These are phyloP conservation scores for Coemansia sp. DNA, from an alignment of 192 early-diverging fungal species.

Conservation along the genomic window DNA sequence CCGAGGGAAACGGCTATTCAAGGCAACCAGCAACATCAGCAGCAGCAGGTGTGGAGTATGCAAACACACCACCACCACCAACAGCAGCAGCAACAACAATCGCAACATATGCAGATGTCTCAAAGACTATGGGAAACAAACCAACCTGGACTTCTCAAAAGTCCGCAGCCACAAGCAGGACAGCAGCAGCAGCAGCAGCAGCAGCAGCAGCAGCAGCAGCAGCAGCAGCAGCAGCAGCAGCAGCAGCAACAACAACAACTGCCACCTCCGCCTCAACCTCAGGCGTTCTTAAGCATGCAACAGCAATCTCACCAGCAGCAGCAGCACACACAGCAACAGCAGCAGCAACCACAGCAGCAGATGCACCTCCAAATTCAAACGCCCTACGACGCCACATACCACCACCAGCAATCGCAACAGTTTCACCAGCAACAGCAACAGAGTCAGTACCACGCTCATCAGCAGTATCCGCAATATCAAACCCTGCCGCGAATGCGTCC, in stretches of 20 bases:
- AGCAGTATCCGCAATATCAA: slow-evolving; percentile 50
- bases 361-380: slow-evolving; percentile 39
- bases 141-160: slow-evolving; percentile 3
- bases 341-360: slow-evolving; percentile 28
- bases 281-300: slow-evolving; percentile 38
- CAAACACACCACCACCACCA: slow-evolving; percentile 24
- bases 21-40: slow-evolving; percentile 40
- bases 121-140: slow-evolving; percentile 30
- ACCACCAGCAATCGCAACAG: slow-evolving; percentile 20
- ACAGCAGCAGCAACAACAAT: slow-evolving; percentile 16
- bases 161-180: slow-evolving; percentile 6
- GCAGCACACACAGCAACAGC: slow-evolving; percentile 18
- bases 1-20: slow-evolving; percentile 58
- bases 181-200: slow-evolving; percentile 31
- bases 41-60: slow-evolving; percentile 21
- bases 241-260: slow-evolving; percentile 14
- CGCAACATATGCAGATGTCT: slow-evolving; percentile 22
- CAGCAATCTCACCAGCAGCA: slow-evolving; percentile 13
- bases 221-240: slow-evolving; percentile 15
- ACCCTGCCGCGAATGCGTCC: slow-evolving; percentile 50
- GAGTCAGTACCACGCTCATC: slow-evolving; percentile 18
- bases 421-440: slow-evolving; percentile 19
- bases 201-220: slow-evolving; percentile 19
- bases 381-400: slow-evolving; percentile 35
- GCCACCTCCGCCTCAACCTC: slow-evolving; percentile 24